Evolutionary conservation across 805 yeast genomes (phyloP), one percentile per base, ranked within the genome.

Genomic region (Saccharomycopsis schoenii): DNA sequence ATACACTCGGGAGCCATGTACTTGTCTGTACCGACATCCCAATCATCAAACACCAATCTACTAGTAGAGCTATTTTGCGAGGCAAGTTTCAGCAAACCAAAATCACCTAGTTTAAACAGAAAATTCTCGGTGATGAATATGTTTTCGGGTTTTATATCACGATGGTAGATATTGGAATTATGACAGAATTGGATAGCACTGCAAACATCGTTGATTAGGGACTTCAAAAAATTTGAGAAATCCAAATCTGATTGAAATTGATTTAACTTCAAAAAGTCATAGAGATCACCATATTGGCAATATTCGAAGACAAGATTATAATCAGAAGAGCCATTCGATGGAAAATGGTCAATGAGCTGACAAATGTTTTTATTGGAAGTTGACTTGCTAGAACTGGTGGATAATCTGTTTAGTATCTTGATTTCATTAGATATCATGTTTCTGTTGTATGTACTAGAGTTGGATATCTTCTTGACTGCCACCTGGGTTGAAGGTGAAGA

Each of bases 1-100:
- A 88, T 84, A 58, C 91, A 79, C 72, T 91, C 97, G 3, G 97
- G 97, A 1, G 97, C 96, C 89, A 92, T 86, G 72, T 90, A 91
- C 65, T 93, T 81, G 71, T 89, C 96, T 25, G 92, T 85, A 36
- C 97, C 97, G 63, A 89, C 70, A 42, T 73, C 69, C 17, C 71
- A 69, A 39, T 73, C 77, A 11, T 60, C 64, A 47, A 47, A 47
- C 19, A 75, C 70, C 50, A 66, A 62, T n/a, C 67, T 60, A 1
- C 64, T 62, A 3, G 68, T 66, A 1, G 86, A 81, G 24, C 88
- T 80, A 2, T 47, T 21, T 21, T 24, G 12, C 2, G 8, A 12
- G 34, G 9, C 34, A 47, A 10, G 52, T 24, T 47, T 47, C 52
- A 47, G 52, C 58, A 85, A 77, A 0, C 92, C 92, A 89, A 89